Conservation (phyloP, 2,329 filamentous ascomycete species). For the Xylariaceae sp. region DNA sequence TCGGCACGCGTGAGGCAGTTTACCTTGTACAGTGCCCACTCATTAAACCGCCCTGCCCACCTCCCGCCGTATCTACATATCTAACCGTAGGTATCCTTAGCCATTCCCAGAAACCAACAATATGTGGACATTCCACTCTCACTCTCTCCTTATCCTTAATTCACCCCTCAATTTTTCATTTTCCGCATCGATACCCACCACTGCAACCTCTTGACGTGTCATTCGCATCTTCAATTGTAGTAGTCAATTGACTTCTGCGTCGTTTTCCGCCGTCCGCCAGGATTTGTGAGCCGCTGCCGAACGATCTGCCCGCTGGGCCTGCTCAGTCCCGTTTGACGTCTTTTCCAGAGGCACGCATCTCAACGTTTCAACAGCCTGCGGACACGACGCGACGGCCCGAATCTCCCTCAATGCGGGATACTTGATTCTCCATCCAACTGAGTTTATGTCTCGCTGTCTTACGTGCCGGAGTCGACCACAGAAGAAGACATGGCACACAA, state of each 20-base stretch:
- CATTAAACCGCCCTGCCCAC: constrained; percentile 21
- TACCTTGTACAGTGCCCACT: constrained; percentile 21
- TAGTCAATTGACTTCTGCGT: neutral
- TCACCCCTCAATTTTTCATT: constrained; percentile 3
- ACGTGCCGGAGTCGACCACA: neutral
- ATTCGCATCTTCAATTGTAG: neutral
- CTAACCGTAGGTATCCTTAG: neutral
- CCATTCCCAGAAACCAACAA: constrained; percentile 14
- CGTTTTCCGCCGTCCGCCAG: neutral
- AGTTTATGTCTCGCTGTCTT: neutral
- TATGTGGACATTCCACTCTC: constrained; percentile 15
- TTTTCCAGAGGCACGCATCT: neutral
- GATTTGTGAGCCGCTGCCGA: neutral
- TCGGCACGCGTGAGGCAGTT: constrained; percentile 17
- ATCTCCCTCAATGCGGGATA: constrained; percentile 2
- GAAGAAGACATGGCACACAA: constrained; percentile 24
- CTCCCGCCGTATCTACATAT: constrained; percentile 11
- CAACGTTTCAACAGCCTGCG: neutral
- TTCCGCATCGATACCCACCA: constrained; percentile 4
- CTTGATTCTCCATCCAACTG: neutral
- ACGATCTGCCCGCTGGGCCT: neutral
- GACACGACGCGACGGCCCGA: neutral
- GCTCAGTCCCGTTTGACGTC: no score
- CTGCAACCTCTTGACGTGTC: constrained; percentile 1
- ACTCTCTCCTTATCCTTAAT: constrained; percentile 10